Percentiles rank a stretch among this genome's conserved stretches.
These are phyloP conservation scores for Sordariomycetes sp. DNA, from an alignment of 2,329 filamentous ascomycete genomes.

Conservation along the genomic window DNA sequence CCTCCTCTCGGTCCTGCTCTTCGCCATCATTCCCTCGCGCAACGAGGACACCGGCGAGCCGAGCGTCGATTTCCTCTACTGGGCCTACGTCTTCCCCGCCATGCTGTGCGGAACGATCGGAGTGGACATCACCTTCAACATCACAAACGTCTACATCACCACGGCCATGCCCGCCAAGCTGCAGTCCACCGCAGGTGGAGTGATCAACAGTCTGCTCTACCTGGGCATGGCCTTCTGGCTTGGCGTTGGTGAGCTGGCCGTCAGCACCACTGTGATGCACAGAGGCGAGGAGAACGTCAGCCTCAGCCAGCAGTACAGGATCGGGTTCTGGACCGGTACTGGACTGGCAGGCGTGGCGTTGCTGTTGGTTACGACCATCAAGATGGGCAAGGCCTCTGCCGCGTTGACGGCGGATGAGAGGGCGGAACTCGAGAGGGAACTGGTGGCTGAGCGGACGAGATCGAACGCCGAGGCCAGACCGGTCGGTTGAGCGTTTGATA, in stretches of 20 bases:
- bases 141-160: slow-evolving; percentile 70
- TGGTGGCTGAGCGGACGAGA: not conserved
- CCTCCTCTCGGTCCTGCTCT: slow-evolving; percentile 48
- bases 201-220: slow-evolving; percentile 63
- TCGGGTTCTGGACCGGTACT: slow-evolving; percentile 58
- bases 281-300: slow-evolving; percentile 22
- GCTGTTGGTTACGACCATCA: slow-evolving; percentile 44
- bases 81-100: slow-evolving; percentile 64
- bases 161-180: slow-evolving; percentile 56
- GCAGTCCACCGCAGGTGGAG: slow-evolving; percentile 63
- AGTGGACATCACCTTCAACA: slow-evolving; percentile 67
- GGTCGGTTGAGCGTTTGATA: no score
- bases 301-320: slow-evolving; percentile 46
- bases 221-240: slow-evolving; percentile 65
- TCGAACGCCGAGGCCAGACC: no score
- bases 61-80: slow-evolving; percentile 38
- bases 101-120: slow-evolving; percentile 63
- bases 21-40: slow-evolving; percentile 52
- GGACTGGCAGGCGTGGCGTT: slow-evolving; percentile 43
- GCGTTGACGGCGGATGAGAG: slow-evolving; percentile 51
- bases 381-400: slow-evolving; percentile 44
- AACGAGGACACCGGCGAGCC: slow-evolving; percentile 22
- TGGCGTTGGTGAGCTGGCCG: slow-evolving; percentile 58
- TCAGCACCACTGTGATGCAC: slow-evolving; percentile 33
- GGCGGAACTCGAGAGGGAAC: slow-evolving; percentile 13